These are phyloP conservation scores for Pseudonitzschia delicatissima DNA, from an alignment of 108 stramenopile species.

Conservation along the genomic window DNA sequence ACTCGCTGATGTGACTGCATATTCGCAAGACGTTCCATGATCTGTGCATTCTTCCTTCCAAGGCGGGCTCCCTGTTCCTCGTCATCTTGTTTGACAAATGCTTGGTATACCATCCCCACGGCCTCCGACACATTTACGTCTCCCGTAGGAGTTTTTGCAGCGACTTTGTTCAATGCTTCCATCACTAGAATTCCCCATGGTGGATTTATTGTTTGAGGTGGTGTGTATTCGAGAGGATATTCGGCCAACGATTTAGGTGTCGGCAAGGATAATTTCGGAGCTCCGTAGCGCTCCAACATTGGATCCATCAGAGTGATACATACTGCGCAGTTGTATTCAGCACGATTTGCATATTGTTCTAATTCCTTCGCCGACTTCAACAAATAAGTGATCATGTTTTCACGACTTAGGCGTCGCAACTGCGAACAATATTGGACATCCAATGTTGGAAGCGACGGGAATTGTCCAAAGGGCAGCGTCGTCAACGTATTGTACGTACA, in stretches of 20 bases:
- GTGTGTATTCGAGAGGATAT: conserved; percentile 78
- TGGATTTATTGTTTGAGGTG: conserved; percentile 72
- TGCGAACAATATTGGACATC: conserved; percentile 86
- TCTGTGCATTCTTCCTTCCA: conserved; percentile 84
- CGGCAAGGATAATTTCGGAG: conserved; percentile 58
- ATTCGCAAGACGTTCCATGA: conserved; percentile 85
- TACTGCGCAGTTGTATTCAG: conserved; percentile 79
- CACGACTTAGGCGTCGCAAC: conserved; percentile 68
- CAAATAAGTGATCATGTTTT: conserved; percentile 76
- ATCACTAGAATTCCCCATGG: conserved; percentile 81
- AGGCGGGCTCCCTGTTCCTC: conserved; percentile 78
- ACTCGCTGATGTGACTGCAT: conserved; percentile 79
- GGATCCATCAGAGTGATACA: conserved; percentile 66
- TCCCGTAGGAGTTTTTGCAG: conserved; percentile 30
- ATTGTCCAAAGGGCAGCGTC: conserved; percentile 59
- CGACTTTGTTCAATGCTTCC: conserved; percentile 62
- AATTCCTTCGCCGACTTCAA: conserved; percentile 76
- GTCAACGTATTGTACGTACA: conserved; percentile 60
- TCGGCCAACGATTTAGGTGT: conserved; percentile 62
- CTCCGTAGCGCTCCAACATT: conserved; percentile 56
- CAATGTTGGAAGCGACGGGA: conserved; percentile 74
- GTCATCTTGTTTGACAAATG: conserved; percentile 81
- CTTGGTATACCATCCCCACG: conserved; percentile 54
- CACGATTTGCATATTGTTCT: conserved; percentile 79
- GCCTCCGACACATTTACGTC: conserved; percentile 39